phyloP scores from a whole-genome alignment of 2,329 filamentous ascomycete genomes.

The Drechslerella dactyloides region DNA sequence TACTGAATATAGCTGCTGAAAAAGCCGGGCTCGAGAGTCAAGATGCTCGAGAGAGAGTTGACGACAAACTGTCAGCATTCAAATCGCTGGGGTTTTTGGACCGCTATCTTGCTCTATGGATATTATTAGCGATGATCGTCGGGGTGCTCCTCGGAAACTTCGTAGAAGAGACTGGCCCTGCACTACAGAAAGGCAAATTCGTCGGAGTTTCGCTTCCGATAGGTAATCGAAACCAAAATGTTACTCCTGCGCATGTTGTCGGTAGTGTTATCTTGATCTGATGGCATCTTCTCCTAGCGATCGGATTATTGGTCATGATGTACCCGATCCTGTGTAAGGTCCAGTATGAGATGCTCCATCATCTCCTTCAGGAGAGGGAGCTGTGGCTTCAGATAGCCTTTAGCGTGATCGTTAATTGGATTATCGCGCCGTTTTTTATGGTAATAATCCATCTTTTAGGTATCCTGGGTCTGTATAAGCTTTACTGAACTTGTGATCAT shows the following conservation, averaged over 20 bases:
- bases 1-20: neutral
- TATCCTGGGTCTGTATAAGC: neutral
- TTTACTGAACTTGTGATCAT: neutral
- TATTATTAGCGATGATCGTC: constrained; percentile 76
- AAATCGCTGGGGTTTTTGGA: constrained; percentile 68
- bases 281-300: constrained; percentile 59
- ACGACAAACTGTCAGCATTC: constrained; percentile 59
- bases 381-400: constrained; percentile 83
- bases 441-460: too few species aligned
- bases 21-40: constrained; percentile 1
- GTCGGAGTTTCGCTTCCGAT: constrained; percentile 74
- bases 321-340: constrained; percentile 91
- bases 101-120: constrained; percentile 73
- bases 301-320: constrained; percentile 90
- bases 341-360: constrained; percentile 75
- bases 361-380: constrained; percentile 66
- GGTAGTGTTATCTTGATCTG: neutral
- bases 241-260: neutral
- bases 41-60: neutral
- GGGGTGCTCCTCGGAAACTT: constrained; percentile 80
- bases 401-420: constrained; percentile 80
- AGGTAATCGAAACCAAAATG: constrained; percentile 59
- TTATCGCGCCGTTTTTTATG: constrained; percentile 82
- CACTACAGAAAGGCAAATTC: constrained; percentile 73
- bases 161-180: constrained; percentile 67